Conservation (phyloP, 2,329 filamentous ascomycete species). For the Fusarium drepaniforme region DNA sequence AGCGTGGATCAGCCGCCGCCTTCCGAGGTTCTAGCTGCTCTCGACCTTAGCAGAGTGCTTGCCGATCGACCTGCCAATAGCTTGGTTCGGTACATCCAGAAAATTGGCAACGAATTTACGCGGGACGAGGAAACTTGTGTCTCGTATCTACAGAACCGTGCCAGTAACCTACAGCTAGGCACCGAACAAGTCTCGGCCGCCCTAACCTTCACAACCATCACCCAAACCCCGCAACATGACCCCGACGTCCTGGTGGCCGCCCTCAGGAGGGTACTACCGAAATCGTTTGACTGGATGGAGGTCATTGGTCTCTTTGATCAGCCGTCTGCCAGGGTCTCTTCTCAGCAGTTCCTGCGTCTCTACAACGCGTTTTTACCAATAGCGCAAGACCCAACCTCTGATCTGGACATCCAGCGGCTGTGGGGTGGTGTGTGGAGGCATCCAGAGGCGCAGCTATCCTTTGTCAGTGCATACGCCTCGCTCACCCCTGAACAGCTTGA, state of each 20-base stretch:
- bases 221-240: slow-evolving; percentile 66
- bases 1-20: slow-evolving; percentile 74
- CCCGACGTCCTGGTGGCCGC: slow-evolving; percentile 70
- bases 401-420: slow-evolving; percentile 85
- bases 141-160: slow-evolving; percentile 65
- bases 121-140: slow-evolving; percentile 77
- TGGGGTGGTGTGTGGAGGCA: slow-evolving; percentile 94
- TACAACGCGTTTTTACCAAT: slow-evolving; percentile 84
- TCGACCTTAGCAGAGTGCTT: slow-evolving; percentile 77
- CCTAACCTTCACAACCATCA: slow-evolving; percentile 75
- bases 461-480: slow-evolving; percentile 87
- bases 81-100: slow-evolving; percentile 77
- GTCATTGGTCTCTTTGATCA: slow-evolving; percentile 87
- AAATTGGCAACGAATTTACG: slow-evolving; percentile 80
- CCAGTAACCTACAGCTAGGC: slow-evolving; percentile 71
- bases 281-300: slow-evolving; percentile 76
- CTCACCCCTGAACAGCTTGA: slow-evolving; percentile 82
- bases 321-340: slow-evolving; percentile 79
- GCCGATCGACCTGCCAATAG: slow-evolving; percentile 68
- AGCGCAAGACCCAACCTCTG: slow-evolving; percentile 63
- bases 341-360: slow-evolving; percentile 83
- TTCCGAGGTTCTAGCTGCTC: slow-evolving; percentile 75
- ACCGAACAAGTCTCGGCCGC: slow-evolving; percentile 88
- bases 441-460: slow-evolving; percentile 90
- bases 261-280: slow-evolving; percentile 70